phyloP scores from a whole-genome alignment of 805 yeast species.

The Ogataea sp. region DNA sequence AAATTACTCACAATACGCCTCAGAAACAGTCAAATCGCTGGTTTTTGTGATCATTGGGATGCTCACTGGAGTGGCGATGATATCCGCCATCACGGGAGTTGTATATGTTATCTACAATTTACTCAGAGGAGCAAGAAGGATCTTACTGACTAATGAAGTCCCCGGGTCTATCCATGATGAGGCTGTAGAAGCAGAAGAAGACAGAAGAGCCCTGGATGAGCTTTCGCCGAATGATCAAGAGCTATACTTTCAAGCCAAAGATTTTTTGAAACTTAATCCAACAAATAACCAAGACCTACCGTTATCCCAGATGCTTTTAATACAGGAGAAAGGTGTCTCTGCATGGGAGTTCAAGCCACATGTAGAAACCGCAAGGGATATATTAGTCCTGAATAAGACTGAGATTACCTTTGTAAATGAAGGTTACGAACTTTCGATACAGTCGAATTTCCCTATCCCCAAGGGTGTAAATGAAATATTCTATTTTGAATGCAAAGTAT shows the following conservation, averaged over 20 bases:
- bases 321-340: slow-evolving; percentile 79
- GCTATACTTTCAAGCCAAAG: slow-evolving; percentile 58
- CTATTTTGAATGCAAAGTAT: slow-evolving; percentile 83
- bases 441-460: slow-evolving; percentile 82
- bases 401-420: slow-evolving; percentile 50
- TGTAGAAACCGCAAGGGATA: slow-evolving; percentile 44
- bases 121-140: slow-evolving; percentile 8
- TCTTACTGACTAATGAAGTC: slow-evolving; percentile 25
- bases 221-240: slow-evolving; percentile 65
- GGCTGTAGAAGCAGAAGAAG: slow-evolving; percentile 51
- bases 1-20: too few species aligned
- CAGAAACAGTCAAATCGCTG: slow-evolving; percentile 6
- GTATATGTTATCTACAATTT: slow-evolving; percentile 9
- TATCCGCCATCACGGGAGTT: slow-evolving; percentile 9
- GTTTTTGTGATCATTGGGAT: slow-evolving; percentile 15
- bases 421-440: slow-evolving; percentile 44
- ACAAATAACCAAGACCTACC: slow-evolving; percentile 24
- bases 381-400: slow-evolving; percentile 55
- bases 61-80: slow-evolving; percentile 14
- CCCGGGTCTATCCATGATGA: slow-evolving; percentile 63
- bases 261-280: slow-evolving; percentile 34
- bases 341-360: slow-evolving; percentile 84
- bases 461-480: slow-evolving; percentile 71
- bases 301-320: slow-evolving; percentile 52
- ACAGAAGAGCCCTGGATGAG: slow-evolving; percentile 45